Base-by-base conservation (phyloP, 2,329 filamentous ascomycete genomes). In the Alternaria hordeiaustralica region DNA sequence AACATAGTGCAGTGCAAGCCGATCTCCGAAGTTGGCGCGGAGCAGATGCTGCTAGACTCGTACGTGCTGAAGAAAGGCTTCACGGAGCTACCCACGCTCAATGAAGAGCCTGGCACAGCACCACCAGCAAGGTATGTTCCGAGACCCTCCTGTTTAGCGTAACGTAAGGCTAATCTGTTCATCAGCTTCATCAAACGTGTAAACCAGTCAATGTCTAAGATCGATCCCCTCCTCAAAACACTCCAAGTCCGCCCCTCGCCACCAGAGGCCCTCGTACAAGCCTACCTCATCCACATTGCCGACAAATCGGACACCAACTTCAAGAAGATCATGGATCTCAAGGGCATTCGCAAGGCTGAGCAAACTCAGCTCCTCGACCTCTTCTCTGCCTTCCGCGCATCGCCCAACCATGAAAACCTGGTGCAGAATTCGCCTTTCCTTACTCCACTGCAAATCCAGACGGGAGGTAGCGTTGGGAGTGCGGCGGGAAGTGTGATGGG, bases 21-120 rank as follows among this genome's bases (percentile, higher is more conserved):
- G 1, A 91, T 99, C 53, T 95, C 93, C 6, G 96, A 98, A 81
- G 92, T 94, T 58, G 96, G 94, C 12, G 96, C 96, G 11, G 95
- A 99, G 80, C 96, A 97, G 88, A 97, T 99, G 94, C 86, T 98
- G 20, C 88, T 99, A 5, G 96, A 99, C 81, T 94, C 95, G 68
- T 98, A 98, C 75, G 92, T 92, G 9, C 84, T 97, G 21, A 94
- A 93, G 61, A 94, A 95, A 74, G 88, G 89, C 1, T 89, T 96
- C 64, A 88, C 89, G 55, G 89, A 88, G 59, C 84, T 97, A 6
- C 84, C 94, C 65, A 89, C 87, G 20, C 84, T 85, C 73, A 88
- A 84, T 28, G 76, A 86, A 20, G 85, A 88, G 45, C 76, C 87
- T 11, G 85, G 73, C 77, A 89, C 84, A 82, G 89, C 87, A 82